These are phyloP conservation scores for Psilocybe cyanescens DNA, from an alignment of 768 basidiomycete genomes.

Conservation along the genomic window DNA sequence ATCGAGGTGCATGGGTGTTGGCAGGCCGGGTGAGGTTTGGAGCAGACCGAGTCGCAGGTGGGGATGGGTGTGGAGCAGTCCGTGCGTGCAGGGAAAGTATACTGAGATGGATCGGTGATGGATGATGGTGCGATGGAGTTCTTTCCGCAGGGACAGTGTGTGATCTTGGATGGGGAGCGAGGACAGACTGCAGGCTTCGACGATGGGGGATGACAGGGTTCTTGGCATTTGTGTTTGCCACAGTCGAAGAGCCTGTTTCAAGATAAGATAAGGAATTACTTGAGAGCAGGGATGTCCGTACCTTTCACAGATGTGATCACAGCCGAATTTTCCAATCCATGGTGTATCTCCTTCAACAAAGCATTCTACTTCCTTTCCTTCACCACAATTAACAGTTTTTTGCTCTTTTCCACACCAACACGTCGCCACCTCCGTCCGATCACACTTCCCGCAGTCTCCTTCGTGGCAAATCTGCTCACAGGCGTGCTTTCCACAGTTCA, in stretches of 20 bases:
- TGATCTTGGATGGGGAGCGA: conserved; percentile 65
- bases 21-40: conserved; percentile 65
- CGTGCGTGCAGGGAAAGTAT: conserved; percentile 44
- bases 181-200: conserved; percentile 66
- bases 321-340: conserved; percentile 71
- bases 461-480: conserved; percentile 78
- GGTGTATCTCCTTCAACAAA: conserved; percentile 41
- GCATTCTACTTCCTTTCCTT: conserved; percentile 48
- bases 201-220: conserved; percentile 79
- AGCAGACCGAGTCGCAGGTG: conserved; percentile 73
- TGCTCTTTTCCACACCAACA: conserved; percentile 86
- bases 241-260: conserved; percentile 70
- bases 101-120: conserved; percentile 27
- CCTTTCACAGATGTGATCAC: conserved; percentile 64
- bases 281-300: conserved; percentile 26
- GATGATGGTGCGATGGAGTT: conserved; percentile 48
- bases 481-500: conserved; percentile 74
- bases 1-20: conserved; percentile 68
- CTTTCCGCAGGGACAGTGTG: conserved; percentile 85
- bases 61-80: conserved; percentile 80
- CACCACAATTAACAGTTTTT: conserved; percentile 67
- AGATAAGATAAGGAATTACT: neutral
- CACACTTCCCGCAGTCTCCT: conserved; percentile 74
- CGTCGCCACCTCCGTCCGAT: conserved; percentile 47
- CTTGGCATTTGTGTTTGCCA: conserved; percentile 72